Percentiles rank a stretch among this genome's conserved stretches.
These are phyloP conservation scores for Cystofilobasidium macerans DNA, from an alignment of 768 basidiomycete genomes.

Conservation along the genomic window DNA sequence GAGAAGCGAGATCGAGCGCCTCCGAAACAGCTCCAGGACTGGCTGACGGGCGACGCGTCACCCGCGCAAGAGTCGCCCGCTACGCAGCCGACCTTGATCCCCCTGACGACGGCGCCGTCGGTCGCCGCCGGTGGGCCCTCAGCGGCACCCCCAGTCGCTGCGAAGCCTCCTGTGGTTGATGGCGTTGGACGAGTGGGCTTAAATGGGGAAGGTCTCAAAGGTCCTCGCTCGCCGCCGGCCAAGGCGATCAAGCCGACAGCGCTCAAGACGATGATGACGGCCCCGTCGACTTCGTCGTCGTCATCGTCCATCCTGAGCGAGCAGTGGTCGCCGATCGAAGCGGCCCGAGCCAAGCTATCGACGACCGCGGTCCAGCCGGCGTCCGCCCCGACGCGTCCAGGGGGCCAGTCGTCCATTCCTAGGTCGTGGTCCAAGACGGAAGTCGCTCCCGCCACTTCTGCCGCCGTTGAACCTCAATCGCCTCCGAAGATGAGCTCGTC, in stretches of 20 bases:
- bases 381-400: no score
- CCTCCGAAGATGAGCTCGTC: slow-evolving; percentile 1
- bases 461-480: no score
- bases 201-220: background rate
- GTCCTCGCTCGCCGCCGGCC: background rate
- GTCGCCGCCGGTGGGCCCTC: background rate
- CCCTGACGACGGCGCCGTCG: background rate
- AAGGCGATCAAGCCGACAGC: slow-evolving; percentile 1
- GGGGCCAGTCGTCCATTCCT: no score
- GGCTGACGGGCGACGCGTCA: slow-evolving; percentile 11
- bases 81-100: background rate
- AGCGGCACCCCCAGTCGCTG: slow-evolving; percentile 3
- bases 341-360: slow-evolving; percentile 4
- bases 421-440: no score
- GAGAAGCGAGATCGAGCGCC: background rate
- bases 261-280: background rate
- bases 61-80: background rate
- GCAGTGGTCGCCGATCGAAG: slow-evolving; percentile 22
- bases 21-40: slow-evolving; percentile 1
- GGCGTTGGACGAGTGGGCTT: background rate
- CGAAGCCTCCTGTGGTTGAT: slow-evolving; percentile 3
- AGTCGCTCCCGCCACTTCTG: no score
- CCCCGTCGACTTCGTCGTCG: no score
- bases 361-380: background rate
- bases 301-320: slow-evolving; percentile 20